Evolutionary conservation across 2,329 filamentous ascomycete genomes (phyloP), one percentile per base, ranked within the genome.

Genomic region (Colletotrichum lini): DNA sequence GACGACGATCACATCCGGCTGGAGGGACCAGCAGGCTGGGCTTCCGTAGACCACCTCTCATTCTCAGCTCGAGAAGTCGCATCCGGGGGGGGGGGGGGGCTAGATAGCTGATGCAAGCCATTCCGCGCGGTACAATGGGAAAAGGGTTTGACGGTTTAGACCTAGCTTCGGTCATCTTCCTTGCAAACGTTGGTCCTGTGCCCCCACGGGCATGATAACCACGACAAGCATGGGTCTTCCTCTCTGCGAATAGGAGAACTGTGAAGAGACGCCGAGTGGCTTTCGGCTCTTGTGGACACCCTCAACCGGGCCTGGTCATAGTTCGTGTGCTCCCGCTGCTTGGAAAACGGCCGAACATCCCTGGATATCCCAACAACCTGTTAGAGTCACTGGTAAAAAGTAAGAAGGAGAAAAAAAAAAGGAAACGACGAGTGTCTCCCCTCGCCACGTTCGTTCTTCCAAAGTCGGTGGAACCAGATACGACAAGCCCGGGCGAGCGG

Each of bases 401-500:
- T 30, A 30, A 30, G 30, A 7, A 30, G 30, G 30, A 30, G 30
- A 30, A 30, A 3, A 30, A 30, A 30, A 30, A 9, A 7, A 30
- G 8, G 30, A 30, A 8, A 38, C 10, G 38, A 30, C 9, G 9
- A 21, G 10, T 8, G 4, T 3, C 9, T 15, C 30, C 4, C 10
- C 12, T 12, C 10, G n/a, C 26, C 18, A 12, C 18, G 4, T 38
- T 54, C 30, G 4, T 2, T 18, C 18, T 49, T n/a, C 59, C n/a
- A 42, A 30, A 26, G 13, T 42, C n/a, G 35, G 47, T 15, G 38
- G 38, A 13, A 53, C 8, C 26, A n/a, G 21, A 42, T 16, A 40
- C 4, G 42, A 13, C 21, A 62, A 16, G 52, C 15, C 16, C 49
- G 45, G 40, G 40, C 44, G n/a, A 58, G 59, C 69, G 69, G 69